phyloP scores from a whole-genome alignment of 1,284 basidiomycete species.

The Tilletiaria anomala region DNA sequence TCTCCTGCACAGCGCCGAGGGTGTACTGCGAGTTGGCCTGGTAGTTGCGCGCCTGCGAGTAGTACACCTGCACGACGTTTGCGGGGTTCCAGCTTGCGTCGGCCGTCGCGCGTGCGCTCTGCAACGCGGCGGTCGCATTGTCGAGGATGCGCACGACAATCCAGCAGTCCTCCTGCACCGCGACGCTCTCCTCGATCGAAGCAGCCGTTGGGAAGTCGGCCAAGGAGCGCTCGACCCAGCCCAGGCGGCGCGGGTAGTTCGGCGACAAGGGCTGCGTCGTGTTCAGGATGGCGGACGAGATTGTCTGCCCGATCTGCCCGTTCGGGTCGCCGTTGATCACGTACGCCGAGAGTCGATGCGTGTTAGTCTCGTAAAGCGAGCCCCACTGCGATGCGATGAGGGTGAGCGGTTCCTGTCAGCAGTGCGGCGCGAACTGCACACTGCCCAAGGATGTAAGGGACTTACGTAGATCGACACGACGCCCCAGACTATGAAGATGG shows the following conservation, averaged over 20 bases:
- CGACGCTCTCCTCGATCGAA: constrained; percentile 14
- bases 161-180: constrained; percentile 7
- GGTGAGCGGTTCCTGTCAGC: background rate
- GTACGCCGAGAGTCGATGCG: constrained; percentile 15
- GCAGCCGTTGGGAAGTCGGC: constrained; percentile 9
- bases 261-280: constrained; percentile 11
- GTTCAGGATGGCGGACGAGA: constrained; percentile 14
- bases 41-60: constrained; percentile 22
- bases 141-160: constrained; percentile 14
- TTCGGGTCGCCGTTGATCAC: constrained; percentile 25
- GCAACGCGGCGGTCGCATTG: constrained; percentile 14
- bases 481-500: constrained; percentile 16
- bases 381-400: constrained; percentile 17
- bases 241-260: constrained; percentile 16
- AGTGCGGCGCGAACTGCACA: background rate
- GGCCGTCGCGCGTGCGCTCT: constrained; percentile 16
- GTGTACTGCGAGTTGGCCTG: constrained; percentile 7
- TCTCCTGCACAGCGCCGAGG: background rate
- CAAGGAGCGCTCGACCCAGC: constrained; percentile 13
- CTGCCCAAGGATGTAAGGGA: no score
- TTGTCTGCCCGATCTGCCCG: constrained; percentile 13
- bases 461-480: constrained; percentile 11
- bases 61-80: constrained; percentile 15
- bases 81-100: constrained; percentile 21
- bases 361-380: constrained; percentile 16